Base-by-base conservation (phyloP, 2,329 filamentous ascomycete species). In the Parastagonospora avenae region DNA sequence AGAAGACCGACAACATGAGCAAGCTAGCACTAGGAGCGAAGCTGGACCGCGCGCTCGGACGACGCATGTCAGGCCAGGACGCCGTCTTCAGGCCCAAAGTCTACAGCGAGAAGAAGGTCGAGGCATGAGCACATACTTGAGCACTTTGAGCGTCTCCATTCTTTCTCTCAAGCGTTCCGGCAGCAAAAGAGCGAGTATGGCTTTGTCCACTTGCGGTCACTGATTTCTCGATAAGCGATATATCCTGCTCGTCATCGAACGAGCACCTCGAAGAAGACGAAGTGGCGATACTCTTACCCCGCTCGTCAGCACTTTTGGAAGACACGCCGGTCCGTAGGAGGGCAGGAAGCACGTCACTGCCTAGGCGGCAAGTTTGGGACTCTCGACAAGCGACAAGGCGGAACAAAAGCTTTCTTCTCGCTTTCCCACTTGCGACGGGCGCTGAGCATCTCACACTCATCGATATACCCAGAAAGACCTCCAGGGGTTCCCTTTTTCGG, bases 1-100 rank as follows among this genome's bases (percentile, higher is more conserved):
- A 93, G 75, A 95, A 96, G 81, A 85, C 82, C 15, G 89, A 91
- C 66, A 87, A 89, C 71, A 80, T 96, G 75, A 87, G 86, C 79
- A 95, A 95, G 78, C 83, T 96, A 51, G 92, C 92, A 32, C 83
- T 96, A 45, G 90, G 92, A 41, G 92, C 92, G 54, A 96, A 96
- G 78, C 84, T 96, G 35, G 92, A 96, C 73, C 86, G 92, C 54
- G 92, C 92, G 16, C 84, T 97, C 48, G 88, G 88, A 62, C 83
- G 92, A 60, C 85, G 92, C 67, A 94, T 96, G 92, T 88, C 85
- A 27, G 79, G 89, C 62, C 92, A 97, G 75, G 92, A 97, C 67
- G 92, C 92, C 60, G 87, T 90, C 74, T 92, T 94, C 82, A 85
- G 88, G 58, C 84, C 77, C 28, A 77, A 77, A 55, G 52, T 42